Conservation (phyloP, 2,329 filamentous ascomycete genomes). For the Xylariaceae sp. region DNA sequence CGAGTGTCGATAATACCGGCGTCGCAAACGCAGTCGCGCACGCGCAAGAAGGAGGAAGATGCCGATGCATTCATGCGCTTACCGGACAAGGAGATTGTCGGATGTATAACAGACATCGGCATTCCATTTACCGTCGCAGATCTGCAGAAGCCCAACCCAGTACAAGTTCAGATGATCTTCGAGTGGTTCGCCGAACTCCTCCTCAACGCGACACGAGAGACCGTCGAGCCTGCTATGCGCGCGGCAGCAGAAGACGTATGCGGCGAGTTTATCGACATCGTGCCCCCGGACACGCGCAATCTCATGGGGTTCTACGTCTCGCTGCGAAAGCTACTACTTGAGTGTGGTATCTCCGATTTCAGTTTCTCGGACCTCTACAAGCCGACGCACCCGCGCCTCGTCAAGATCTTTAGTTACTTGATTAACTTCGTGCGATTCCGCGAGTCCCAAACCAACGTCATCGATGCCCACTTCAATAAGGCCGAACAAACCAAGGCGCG, state of each 20-base stretch:
- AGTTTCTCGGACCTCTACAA: conserved; percentile 88
- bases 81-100: conserved; percentile 77
- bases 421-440: conserved; percentile 99
- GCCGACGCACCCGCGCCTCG: conserved; percentile 82
- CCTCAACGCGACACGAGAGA: conserved; percentile 88
- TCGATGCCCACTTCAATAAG: conserved; percentile 92
- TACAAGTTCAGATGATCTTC: conserved; percentile 95
- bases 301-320: conserved; percentile 94
- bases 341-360: conserved; percentile 92
- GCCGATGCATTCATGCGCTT: conserved; percentile 58
- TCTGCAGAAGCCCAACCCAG: conserved; percentile 87
- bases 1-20: conserved; percentile 58
- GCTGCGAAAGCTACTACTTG: conserved; percentile 71
- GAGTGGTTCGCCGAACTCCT: conserved; percentile 96
- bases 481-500: conserved; percentile 79
- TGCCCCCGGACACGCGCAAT: conserved; percentile 84
- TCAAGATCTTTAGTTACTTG: conserved; percentile 94
- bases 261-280: conserved; percentile 77
- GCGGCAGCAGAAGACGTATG: conserved; percentile 85
- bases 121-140: conserved; percentile 84
- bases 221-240: conserved; percentile 91
- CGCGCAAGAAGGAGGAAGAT: conserved; percentile 56
- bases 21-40: conserved; percentile 48
- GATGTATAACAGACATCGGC: conserved; percentile 95
- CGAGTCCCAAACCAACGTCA: conserved; percentile 82